phyloP scores from a whole-genome alignment of 805 yeast genomes.

The Monosporozyma servazzii region DNA sequence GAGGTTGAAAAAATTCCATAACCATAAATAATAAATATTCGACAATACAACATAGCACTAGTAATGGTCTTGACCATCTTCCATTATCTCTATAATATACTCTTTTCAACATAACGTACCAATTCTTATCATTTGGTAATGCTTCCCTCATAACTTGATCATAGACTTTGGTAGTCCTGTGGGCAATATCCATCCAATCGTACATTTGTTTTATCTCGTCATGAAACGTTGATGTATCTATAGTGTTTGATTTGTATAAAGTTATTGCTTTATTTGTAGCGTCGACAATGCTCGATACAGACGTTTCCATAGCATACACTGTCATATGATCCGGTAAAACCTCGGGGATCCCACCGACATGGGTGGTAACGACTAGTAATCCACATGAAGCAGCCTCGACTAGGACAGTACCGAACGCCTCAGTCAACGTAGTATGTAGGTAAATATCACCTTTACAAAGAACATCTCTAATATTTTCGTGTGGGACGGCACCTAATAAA shows the following conservation, averaged over 20 bases:
- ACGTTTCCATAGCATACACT: constrained; percentile 71
- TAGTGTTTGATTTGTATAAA: constrained; percentile 42
- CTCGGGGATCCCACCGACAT: constrained; percentile 97
- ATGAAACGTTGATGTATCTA: constrained; percentile 73
- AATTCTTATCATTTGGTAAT: constrained; percentile 38
- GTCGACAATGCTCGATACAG: constrained; percentile 69
- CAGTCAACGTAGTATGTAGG: constrained; percentile 87
- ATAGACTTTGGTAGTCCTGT: constrained; percentile 77
- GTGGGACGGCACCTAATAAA: constrained; percentile 77
- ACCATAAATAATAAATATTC: constrained; percentile 58
- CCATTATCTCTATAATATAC: constrained; percentile 57
- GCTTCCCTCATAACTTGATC: constrained; percentile 34
- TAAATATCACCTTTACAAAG: constrained; percentile 93
- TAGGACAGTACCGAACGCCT: constrained; percentile 94
- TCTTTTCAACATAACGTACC: constrained; percentile 50
- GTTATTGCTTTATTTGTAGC: constrained; percentile 66
- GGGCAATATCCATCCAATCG: constrained; percentile 85
- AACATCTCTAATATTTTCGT: constrained; percentile 85
- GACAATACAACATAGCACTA: constrained; percentile 68
- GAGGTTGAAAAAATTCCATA: constrained; percentile 66
- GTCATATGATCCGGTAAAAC: constrained; percentile 92
- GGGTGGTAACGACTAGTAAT: constrained; percentile 82
- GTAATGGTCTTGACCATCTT: constrained; percentile 78
- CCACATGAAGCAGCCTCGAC: constrained; percentile 99
- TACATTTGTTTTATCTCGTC: constrained; percentile 71